Evolutionary conservation across 1,139 yeast species (phyloP), one percentile per base, ranked within the genome.

Genomic region (Yamadazyma sp.): DNA sequence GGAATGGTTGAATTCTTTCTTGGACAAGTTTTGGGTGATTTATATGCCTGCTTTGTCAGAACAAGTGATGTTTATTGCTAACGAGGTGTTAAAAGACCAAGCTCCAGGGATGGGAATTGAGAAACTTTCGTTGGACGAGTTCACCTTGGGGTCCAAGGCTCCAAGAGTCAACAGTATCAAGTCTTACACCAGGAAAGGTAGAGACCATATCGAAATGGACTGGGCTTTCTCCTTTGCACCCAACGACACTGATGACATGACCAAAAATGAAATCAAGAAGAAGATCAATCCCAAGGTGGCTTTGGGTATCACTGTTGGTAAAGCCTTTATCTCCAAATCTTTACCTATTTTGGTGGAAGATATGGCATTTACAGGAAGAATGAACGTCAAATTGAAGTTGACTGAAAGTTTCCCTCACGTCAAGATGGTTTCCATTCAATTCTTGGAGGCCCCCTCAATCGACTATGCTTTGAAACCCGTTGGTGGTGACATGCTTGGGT

Each of bases 1-100:
- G 79, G 80, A 81, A 48, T 86, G 95, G 95, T 61, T 85, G 53
- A 86, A 86, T 54, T 77, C 82, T 17, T 84, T 86, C 53, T 61
- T 85, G 59, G 81, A 81, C 37, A 86, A 85, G 59, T 84, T 86
- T 55, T 86, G 95, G 95, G 86, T 83, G 41, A 83, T 85, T 47
- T 85, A 85, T 53, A 85, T 86, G 95, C 92, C 92, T 31, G 87
- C 87, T 0, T 67, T 86, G 40, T 81, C 88, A n/a, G 87, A 83
- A 52, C 81, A 79, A 59, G 92, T 85, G 22, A 73, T 79, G 62
- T 76, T 73, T 39, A 78, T 76, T 53, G 83, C 87, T 14, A 84
- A 83, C 52, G 81, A 78, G 31, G 69, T 76, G 22, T 64, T 86
- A 57, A 77, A 80, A 41, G 89, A 79, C 53, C 79, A 80, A 48